A percentile compares a stretch with the other conserved stretches of the same genome.
phyloP scores from a whole-genome alignment of 495 filamentous ascomycete genomes.

The Bombardia bombarda region DNA sequence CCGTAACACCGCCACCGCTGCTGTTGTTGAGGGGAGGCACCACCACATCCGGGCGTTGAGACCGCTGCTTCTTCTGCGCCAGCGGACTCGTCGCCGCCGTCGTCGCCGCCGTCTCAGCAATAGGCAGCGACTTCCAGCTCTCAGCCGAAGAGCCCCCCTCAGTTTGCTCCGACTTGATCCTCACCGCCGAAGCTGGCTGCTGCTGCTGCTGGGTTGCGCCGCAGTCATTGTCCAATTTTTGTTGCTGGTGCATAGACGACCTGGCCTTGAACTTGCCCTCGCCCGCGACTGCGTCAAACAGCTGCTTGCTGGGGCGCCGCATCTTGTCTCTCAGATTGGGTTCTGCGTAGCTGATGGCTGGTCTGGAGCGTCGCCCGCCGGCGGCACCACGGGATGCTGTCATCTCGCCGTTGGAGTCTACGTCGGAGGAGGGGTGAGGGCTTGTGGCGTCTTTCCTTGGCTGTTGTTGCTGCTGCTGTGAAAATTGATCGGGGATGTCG shows the following conservation, averaged over 20 bases:
- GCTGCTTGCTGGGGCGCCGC: conserved; percentile 68
- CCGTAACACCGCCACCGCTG: not conserved
- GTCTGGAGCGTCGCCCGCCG: conserved; percentile 56
- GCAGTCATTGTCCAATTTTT: conserved; percentile 18
- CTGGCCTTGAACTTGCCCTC: conserved; percentile 39
- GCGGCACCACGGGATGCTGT: too few species aligned
- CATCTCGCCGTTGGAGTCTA: conserved; percentile 40
- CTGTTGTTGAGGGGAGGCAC: not conserved
- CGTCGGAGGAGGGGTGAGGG: too few species aligned
- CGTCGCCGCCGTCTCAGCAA: not conserved
- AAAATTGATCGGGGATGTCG: conserved; percentile 23
- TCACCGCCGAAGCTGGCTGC: conserved; percentile 10
- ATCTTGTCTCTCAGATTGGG: conserved; percentile 82
- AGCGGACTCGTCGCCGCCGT: conserved; percentile 10
- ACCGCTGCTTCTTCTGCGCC: conserved; percentile 10
- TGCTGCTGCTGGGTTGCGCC: conserved; percentile 4
- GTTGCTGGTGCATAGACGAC: conserved; percentile 1
- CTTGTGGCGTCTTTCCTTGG: too few species aligned
- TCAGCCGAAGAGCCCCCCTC: not conserved
- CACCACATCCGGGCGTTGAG: too few species aligned
- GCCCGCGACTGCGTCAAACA: conserved; percentile 61
- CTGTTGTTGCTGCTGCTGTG: conserved; percentile 24
- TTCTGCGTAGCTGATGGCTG: conserved; percentile 74
- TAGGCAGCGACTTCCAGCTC: not conserved
- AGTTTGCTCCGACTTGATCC: conserved; percentile 3